Conservation (phyloP, 2,329 filamentous ascomycete species). For the Fusarium haematococcum region DNA sequence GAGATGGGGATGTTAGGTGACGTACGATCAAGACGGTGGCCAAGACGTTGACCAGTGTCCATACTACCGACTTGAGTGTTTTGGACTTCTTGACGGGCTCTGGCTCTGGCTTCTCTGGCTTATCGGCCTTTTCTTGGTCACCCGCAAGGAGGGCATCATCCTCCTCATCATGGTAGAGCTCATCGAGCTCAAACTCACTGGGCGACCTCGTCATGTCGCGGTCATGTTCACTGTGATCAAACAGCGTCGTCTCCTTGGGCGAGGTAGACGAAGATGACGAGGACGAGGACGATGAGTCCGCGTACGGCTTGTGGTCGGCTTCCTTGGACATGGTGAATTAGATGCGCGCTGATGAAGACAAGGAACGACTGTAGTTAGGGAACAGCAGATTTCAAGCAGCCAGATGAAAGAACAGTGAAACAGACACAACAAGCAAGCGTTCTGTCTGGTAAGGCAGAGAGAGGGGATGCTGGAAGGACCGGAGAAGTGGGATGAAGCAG, state of each 20-base stretch:
- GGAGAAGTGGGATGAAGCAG: not conserved
- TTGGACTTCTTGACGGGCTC: not conserved
- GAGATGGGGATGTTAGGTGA: not conserved
- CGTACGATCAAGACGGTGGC: constrained; percentile 73
- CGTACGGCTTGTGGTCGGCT: not conserved
- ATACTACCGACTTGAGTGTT: constrained; percentile 43
- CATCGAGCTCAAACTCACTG: constrained; percentile 3
- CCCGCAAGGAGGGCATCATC: not conserved
- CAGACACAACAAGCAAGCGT: not conserved
- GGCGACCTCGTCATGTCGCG: not conserved
- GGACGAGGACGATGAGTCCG: not conserved
- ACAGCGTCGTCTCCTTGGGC: not conserved
- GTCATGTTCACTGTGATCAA: not conserved
- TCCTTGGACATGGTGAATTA: not conserved
- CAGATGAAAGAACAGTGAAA: not conserved
- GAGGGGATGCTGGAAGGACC: not conserved
- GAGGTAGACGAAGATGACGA: not conserved
- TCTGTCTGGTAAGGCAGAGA: not conserved
- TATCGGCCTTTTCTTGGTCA: not conserved
- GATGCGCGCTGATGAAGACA: not conserved
- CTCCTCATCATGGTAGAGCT: constrained; percentile 2
- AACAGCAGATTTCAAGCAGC: not conserved
- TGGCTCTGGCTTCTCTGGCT: not conserved
- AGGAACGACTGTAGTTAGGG: constrained; percentile 1
- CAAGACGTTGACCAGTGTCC: constrained; percentile 72